These are phyloP conservation scores for Cymbopogon flexuosus DNA, from an alignment of 202 grass and related monocot genomes.

Conservation along the genomic window DNA sequence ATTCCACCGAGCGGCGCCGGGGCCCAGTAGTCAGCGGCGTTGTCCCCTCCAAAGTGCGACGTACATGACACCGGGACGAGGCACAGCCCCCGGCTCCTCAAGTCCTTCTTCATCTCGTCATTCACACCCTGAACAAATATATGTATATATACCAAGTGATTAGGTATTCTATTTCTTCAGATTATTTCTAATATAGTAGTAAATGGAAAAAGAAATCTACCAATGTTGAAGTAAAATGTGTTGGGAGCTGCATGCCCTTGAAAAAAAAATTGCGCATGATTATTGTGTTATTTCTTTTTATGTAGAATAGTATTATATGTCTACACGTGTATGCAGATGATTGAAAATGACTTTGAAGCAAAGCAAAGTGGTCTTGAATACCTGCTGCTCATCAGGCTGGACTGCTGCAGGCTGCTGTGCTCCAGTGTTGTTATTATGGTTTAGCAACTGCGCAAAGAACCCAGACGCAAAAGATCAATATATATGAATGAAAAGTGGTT, in stretches of 20 bases:
- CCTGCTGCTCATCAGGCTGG: constrained; percentile 47
- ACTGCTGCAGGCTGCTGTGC: constrained; percentile 36
- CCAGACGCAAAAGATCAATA: constrained; percentile 6
- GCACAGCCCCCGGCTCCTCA: constrained; percentile 80
- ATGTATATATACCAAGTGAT: not conserved
- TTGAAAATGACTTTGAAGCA: constrained; percentile 52
- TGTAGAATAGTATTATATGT: not conserved
- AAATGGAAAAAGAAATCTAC: not conserved
- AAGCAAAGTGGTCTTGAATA: constrained; percentile 47
- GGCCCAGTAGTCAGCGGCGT: constrained; percentile 80
- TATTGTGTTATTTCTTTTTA: not conserved
- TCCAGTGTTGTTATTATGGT: constrained; percentile 51
- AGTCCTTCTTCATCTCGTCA: constrained; percentile 59
- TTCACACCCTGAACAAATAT: not conserved
- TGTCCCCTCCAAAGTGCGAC: constrained; percentile 67
- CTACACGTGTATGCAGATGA: constrained; percentile 12
- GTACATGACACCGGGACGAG: constrained; percentile 88
- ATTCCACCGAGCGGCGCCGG: constrained; percentile 44
- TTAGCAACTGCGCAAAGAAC: constrained; percentile 54
- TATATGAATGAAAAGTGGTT: constrained; percentile 29
- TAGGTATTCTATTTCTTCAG: not conserved
- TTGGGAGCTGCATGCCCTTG: not conserved
- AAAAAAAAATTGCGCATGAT: not conserved
- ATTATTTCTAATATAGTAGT: no score
- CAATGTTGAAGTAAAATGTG: not conserved